Percentiles rank a stretch among this genome's conserved stretches.
phyloP scores from a whole-genome alignment of 805 yeast genomes.

The Suhomyces pyralidae region DNA sequence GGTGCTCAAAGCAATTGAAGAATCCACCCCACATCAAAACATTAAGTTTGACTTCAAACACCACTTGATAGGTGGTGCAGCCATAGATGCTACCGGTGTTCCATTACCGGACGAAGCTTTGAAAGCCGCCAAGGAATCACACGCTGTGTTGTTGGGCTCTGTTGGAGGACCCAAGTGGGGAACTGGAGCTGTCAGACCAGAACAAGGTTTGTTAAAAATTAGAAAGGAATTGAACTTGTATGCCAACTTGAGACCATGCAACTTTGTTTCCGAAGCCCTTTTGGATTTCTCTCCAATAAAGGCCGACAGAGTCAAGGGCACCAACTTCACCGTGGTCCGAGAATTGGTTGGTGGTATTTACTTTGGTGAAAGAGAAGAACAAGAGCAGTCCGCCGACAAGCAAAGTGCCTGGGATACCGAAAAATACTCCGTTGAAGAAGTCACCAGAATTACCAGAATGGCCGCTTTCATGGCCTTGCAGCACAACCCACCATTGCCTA shows the following conservation, averaged over 20 bases:
- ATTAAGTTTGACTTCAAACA: slow-evolving; percentile 71
- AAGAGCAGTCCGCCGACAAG: slow-evolving; percentile 58
- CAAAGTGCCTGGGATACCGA: slow-evolving; percentile 94
- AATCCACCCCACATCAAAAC: slow-evolving; percentile 34
- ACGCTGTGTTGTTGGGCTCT: slow-evolving; percentile 96
- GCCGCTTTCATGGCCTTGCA: slow-evolving; percentile 96
- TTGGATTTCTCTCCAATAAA: slow-evolving; percentile 86
- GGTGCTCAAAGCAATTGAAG: slow-evolving; percentile 76
- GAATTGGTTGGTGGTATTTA: slow-evolving; percentile 98
- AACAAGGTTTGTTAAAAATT: slow-evolving; percentile 91
- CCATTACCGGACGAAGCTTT: slow-evolving; percentile 87
- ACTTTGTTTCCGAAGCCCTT: slow-evolving; percentile 81
- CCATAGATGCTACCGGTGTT: slow-evolving; percentile 92
- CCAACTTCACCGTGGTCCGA: slow-evolving; percentile 89
- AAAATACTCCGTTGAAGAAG: slow-evolving; percentile 86
- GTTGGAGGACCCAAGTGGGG: slow-evolving; percentile 99
- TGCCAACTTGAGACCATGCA: slow-evolving; percentile 96
- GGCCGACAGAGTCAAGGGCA: slow-evolving; percentile 80
- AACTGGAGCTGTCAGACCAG: slow-evolving; percentile 93
- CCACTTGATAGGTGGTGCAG: slow-evolving; percentile 96
- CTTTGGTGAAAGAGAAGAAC: slow-evolving; percentile 94
- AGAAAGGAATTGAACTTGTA: slow-evolving; percentile 91
- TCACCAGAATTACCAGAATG: slow-evolving; percentile 94
- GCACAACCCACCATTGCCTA: slow-evolving; percentile 87
- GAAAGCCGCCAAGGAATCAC: slow-evolving; percentile 78